Evolutionary conservation across 495 filamentous ascomycete species (phyloP).

Genomic region (Bacidia gigantensis): DNA sequence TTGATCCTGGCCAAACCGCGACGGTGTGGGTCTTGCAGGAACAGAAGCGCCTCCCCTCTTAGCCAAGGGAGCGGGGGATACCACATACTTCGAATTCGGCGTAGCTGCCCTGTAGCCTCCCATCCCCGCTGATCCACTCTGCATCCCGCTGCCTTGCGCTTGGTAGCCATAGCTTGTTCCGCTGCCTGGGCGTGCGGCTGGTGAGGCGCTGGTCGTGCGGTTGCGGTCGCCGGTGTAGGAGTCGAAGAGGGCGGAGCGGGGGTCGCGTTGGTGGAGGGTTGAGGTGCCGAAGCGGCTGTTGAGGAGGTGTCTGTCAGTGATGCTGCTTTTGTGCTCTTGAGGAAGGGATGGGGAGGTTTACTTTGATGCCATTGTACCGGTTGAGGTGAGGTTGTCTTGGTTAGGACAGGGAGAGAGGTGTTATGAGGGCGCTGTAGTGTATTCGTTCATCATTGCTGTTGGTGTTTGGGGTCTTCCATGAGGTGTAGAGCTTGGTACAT

Average conservation of each 20-base stretch:
- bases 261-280: conserved; percentile 66
- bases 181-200: conserved; percentile 22
- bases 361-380: conserved; percentile 29
- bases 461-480: too few species aligned
- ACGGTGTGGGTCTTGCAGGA: not conserved
- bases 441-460: not conserved
- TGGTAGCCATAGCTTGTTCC: conserved; percentile 46
- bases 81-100: conserved; percentile 63
- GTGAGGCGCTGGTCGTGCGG: conserved; percentile 36
- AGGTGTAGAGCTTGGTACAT: too few species aligned
- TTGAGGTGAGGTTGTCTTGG: conserved; percentile 1
- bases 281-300: conserved; percentile 43
- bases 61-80: not conserved
- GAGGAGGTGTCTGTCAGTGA: not conserved
- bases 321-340: too few species aligned
- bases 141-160: conserved; percentile 30
- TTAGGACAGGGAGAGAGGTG: not conserved
- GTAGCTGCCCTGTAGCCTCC: conserved; percentile 51
- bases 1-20: too few species aligned
- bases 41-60: not conserved
- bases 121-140: conserved; percentile 24
- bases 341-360: conserved; percentile 6
- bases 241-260: conserved; percentile 79
- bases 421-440: not conserved
- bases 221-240: conserved; percentile 55